A percentile compares a stretch with the other conserved stretches of the same genome.
Conservation (phyloP, 2,329 filamentous ascomycete genomes). For the Diaporthe citri region DNA sequence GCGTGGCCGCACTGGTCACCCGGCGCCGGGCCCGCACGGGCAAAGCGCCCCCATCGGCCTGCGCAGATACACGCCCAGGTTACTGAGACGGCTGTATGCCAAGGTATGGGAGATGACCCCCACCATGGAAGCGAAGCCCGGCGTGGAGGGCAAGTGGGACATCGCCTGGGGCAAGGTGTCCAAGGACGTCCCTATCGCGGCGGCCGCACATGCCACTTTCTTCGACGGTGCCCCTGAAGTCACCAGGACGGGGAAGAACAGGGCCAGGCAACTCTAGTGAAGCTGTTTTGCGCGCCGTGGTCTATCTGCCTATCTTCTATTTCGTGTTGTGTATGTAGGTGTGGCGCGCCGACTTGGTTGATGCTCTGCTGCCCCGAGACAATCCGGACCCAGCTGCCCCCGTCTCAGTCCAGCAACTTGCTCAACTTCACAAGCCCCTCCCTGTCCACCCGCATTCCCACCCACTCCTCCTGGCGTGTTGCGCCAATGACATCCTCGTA, state of each 20-base stretch:
- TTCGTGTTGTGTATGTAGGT: background rate
- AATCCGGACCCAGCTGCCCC: background rate
- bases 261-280: background rate
- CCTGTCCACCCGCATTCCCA: conserved; percentile 80
- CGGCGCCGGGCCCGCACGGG: conserved; percentile 51
- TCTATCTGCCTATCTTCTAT: background rate
- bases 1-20: conserved; percentile 53
- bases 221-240: conserved; percentile 57
- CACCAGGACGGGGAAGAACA: conserved; percentile 2
- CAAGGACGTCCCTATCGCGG: conserved; percentile 47
- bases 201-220: conserved; percentile 55
- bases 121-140: conserved; percentile 52
- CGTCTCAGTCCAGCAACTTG: conserved; percentile 51
- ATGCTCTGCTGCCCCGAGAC: background rate
- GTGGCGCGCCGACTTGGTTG: background rate
- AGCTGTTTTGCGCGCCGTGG: background rate
- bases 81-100: conserved; percentile 62
- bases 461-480: conserved; percentile 76
- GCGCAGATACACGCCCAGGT: conserved; percentile 54
- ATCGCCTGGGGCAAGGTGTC: conserved; percentile 61
- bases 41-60: conserved; percentile 49
- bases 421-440: conserved; percentile 73
- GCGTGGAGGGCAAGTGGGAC: conserved; percentile 44
- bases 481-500: conserved; percentile 79
- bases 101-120: conserved; percentile 60